A percentile compares a stretch with the other conserved stretches of the same genome.
These are phyloP conservation scores for Chrysosporium queenslandicum DNA, from an alignment of 2,329 filamentous ascomycete genomes.

Conservation along the genomic window DNA sequence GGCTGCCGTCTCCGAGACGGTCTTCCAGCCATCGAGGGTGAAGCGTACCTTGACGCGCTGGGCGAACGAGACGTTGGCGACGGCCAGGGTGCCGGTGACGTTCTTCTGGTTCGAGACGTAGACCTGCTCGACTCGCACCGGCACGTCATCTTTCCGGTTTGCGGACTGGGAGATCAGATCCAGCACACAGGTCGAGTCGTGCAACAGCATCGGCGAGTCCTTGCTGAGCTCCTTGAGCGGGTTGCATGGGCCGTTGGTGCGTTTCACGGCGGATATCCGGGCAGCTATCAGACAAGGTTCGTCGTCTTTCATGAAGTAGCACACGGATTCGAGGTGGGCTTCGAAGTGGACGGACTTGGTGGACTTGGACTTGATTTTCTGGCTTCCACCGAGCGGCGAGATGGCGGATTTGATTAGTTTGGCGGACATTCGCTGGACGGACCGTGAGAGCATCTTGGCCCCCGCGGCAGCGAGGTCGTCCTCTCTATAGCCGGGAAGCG, in stretches of 20 bases:
- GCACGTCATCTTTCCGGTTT: background rate
- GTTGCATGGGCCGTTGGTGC: background rate
- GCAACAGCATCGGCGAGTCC: background rate
- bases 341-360: conserved; percentile 11
- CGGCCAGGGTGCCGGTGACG: conserved; percentile 6
- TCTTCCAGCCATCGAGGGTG: conserved; percentile 6
- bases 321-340: conserved; percentile 9
- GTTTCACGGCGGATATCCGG: conserved; percentile 8
- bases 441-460: conserved; percentile 8
- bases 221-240: background rate
- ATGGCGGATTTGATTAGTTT: conserved; percentile 6
- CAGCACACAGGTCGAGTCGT: conserved; percentile 10
- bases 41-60: conserved; percentile 6
- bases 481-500: background rate
- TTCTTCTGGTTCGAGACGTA: conserved; percentile 6
- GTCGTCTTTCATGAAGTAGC: conserved; percentile 10
- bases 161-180: conserved; percentile 8
- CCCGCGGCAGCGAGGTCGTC: conserved; percentile 8
- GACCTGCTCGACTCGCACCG: conserved; percentile 6
- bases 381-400: background rate
- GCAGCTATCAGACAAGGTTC: conserved; percentile 9
- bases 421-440: conserved; percentile 8
- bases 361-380: background rate
- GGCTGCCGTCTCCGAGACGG: conserved; percentile 5
- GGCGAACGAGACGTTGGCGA: conserved; percentile 6